Conservation (phyloP, 805 yeast genomes). For the Blastobotrys mokoenaii region DNA sequence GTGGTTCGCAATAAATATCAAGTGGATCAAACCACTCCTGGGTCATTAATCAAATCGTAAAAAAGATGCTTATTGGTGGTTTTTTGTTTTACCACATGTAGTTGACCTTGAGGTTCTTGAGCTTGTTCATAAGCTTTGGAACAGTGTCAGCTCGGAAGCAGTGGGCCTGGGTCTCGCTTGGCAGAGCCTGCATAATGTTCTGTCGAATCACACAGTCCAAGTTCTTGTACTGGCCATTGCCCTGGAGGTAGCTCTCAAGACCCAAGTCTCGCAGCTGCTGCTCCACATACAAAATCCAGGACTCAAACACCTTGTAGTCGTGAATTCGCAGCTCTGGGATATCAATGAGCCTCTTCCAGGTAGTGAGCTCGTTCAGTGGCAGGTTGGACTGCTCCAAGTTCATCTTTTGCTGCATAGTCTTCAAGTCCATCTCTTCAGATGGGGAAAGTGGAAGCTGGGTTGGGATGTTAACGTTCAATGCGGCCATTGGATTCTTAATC, state of each 20-base stretch:
- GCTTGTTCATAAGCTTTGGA: not conserved
- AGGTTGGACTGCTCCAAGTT: not conserved
- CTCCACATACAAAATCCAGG: not conserved
- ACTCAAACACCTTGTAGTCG: not conserved
- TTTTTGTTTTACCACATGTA: constrained; percentile 2
- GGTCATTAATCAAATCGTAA: no score
- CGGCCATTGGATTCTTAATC: not conserved
- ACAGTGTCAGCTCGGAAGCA: not conserved
- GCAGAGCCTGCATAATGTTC: not conserved
- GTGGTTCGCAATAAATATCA: no score
- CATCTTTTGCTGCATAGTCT: no score
- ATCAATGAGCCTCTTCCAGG: not conserved
- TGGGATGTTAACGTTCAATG: no score
- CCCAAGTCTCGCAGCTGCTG: not conserved
- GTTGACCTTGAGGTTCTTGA: not conserved
- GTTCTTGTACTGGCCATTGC: not conserved
- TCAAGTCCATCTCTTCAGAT: no score
- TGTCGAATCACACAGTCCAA: constrained; percentile 2
- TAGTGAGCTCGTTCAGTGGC: not conserved
- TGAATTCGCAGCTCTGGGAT: constrained; percentile 1
- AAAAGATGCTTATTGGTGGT: no score
- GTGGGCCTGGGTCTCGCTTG: constrained; percentile 1
- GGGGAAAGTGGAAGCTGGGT: no score
- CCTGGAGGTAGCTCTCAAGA: not conserved
- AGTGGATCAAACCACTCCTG: no score